These are phyloP conservation scores for Schoenoplectus tabernaemontani DNA, from an alignment of 202 grass and related monocot genomes.

Conservation along the genomic window DNA sequence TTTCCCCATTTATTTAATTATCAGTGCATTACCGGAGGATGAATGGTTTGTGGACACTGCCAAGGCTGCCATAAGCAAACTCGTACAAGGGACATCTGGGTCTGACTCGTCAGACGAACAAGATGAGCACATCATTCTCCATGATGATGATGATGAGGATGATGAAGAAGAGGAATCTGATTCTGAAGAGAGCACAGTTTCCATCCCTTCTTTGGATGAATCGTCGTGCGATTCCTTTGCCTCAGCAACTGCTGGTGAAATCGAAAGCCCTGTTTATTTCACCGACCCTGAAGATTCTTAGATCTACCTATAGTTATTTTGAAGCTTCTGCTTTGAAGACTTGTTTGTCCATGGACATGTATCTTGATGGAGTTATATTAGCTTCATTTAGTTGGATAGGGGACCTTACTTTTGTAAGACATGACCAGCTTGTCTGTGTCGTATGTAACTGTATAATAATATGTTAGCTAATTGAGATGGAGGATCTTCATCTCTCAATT, in stretches of 20 bases:
- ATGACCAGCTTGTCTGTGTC: background rate
- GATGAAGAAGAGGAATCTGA: constrained; percentile 39
- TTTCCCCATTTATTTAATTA: background rate
- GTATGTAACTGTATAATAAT: background rate
- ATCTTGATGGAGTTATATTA: background rate
- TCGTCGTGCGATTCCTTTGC: constrained; percentile 81
- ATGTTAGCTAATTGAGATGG: background rate
- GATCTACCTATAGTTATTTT: background rate
- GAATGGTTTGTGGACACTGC: constrained; percentile 90
- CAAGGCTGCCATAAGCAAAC: constrained; percentile 82
- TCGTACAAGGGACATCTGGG: constrained; percentile 64
- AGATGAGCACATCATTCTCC: constrained; percentile 35
- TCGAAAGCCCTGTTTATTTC: constrained; percentile 75
- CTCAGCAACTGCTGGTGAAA: constrained; percentile 80
- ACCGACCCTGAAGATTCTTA: constrained; percentile 60
- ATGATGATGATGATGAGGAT: constrained; percentile 17
- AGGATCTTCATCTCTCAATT: background rate
- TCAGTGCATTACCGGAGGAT: constrained; percentile 72
- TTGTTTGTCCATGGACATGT: background rate
- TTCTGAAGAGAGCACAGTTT: constrained; percentile 51
- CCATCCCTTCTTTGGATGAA: constrained; percentile 18
- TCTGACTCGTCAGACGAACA: constrained; percentile 48
- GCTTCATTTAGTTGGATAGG: background rate
- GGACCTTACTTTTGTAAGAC: background rate
- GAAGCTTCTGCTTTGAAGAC: background rate